Conservation (phyloP, 2,329 filamentous ascomycete species). For the Colletotrichum graminicola region DNA sequence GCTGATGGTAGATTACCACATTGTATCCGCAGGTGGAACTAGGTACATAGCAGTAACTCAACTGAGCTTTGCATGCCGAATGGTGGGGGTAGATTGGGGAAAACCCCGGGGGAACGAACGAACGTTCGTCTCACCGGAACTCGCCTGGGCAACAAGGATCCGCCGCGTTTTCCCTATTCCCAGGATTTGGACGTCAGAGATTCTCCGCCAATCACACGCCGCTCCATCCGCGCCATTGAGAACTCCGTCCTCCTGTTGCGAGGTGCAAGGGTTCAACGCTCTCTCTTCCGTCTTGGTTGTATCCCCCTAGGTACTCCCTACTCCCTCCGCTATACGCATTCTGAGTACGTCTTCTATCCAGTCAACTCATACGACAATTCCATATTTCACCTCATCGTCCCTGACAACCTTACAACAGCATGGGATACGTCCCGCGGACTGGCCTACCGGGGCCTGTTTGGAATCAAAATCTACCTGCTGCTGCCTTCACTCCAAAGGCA, state of each 20-base stretch:
- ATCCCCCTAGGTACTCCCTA: too few species aligned
- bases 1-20: not conserved
- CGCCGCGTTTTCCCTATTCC: conserved; percentile 42
- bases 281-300: too few species aligned
- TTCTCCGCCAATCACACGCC: conserved; percentile 41
- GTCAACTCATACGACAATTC: not conserved
- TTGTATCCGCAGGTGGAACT: too few species aligned
- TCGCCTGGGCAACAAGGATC: conserved; percentile 40
- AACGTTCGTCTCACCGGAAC: conserved; percentile 18
- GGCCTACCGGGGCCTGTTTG: too few species aligned
- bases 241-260: too few species aligned
- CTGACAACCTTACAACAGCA: too few species aligned
- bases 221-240: conserved; percentile 9
- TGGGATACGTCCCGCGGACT: too few species aligned
- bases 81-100: conserved; percentile 42
- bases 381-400: not conserved
- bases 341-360: not conserved
- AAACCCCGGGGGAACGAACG: conserved; percentile 34
- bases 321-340: not conserved
- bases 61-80: conserved; percentile 20
- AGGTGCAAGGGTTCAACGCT: too few species aligned
- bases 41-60: conserved; percentile 1
- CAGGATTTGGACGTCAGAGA: conserved; percentile 35
- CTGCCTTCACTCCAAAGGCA: too few species aligned
- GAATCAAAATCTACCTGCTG: too few species aligned